Percentiles rank a stretch among this genome's conserved stretches.
Conservation (phyloP, 306 rosid species). For the Cicer chorassanicum region DNA sequence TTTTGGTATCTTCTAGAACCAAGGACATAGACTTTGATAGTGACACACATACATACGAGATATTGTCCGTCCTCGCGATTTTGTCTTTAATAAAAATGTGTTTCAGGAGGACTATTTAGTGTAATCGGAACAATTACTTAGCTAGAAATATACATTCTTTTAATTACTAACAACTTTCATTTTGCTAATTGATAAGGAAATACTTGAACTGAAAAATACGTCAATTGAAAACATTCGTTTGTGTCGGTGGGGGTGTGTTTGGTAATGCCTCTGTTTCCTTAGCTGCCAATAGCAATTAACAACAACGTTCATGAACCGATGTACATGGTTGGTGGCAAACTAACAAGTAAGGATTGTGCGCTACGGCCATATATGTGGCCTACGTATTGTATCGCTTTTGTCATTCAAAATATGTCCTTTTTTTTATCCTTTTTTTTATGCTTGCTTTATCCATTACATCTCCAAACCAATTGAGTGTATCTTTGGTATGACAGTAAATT, state of each 20-base stretch:
- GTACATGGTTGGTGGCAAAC: neutral
- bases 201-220: neutral
- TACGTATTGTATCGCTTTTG: conserved; percentile 8
- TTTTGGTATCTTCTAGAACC: neutral
- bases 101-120: too few species aligned
- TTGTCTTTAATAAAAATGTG: too few species aligned
- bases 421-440: neutral
- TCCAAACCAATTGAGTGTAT: neutral
- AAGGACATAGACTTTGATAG: neutral
- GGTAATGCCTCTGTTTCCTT: conserved; percentile 13
- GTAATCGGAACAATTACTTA: neutral
- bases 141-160: conserved; percentile 47
- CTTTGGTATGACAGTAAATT: too few species aligned
- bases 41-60: conserved; percentile 3
- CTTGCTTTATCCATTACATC: neutral
- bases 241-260: conserved; percentile 45
- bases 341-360: neutral
- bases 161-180: conserved; percentile 14
- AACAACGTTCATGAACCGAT: conserved; percentile 9
- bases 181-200: conserved; percentile 20
- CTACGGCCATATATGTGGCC: neutral
- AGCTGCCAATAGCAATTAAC: neutral
- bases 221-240: conserved; percentile 36
- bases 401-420: neutral
- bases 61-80: too few species aligned